A percentile compares a stretch with the other conserved stretches of the same genome.
These are phyloP conservation scores for Aspergillus carlsbadensis DNA, from an alignment of 495 filamentous ascomycete genomes.

Conservation along the genomic window DNA sequence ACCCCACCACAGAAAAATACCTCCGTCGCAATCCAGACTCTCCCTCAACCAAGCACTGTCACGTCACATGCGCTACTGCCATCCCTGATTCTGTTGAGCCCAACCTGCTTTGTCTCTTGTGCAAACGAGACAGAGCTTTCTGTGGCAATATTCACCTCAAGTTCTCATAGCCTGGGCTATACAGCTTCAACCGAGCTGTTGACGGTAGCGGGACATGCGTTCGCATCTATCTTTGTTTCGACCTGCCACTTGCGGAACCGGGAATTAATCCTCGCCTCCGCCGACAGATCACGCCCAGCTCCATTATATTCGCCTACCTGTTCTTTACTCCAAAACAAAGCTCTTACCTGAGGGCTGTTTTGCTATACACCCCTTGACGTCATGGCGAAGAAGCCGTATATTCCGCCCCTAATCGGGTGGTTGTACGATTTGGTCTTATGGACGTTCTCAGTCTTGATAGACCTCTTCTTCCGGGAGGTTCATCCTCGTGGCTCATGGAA, in stretches of 20 bases:
- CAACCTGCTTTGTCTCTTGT: constrained; percentile 1
- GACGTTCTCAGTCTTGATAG: constrained; percentile 79
- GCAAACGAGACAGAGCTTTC: not conserved
- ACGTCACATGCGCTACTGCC: constrained; percentile 13
- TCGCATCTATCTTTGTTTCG: constrained; percentile 1
- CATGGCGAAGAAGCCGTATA: constrained; percentile 19
- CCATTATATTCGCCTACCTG: not conserved
- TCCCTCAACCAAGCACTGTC: constrained; percentile 8
- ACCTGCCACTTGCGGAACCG: not conserved
- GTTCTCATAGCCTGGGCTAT: not conserved
- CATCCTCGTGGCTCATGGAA: constrained; percentile 93
- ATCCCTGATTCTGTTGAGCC: constrained; percentile 7
- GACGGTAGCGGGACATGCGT: constrained; percentile 9
- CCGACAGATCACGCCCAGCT: not conserved
- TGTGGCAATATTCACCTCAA: not conserved
- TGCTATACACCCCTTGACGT: constrained; percentile 6
- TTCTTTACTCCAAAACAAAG: not conserved
- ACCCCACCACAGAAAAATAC: constrained; percentile 5
- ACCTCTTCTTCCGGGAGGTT: constrained; percentile 97
- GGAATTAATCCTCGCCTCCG: not conserved
- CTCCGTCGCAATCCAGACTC: not conserved
- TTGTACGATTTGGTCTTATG: constrained; percentile 82
- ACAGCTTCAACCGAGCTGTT: constrained; percentile 1
- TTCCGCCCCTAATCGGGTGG: constrained; percentile 56
- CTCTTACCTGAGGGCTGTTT: not conserved